Base-by-base conservation (phyloP, 768 basidiomycete genomes). In the Megacollybia marginata region DNA sequence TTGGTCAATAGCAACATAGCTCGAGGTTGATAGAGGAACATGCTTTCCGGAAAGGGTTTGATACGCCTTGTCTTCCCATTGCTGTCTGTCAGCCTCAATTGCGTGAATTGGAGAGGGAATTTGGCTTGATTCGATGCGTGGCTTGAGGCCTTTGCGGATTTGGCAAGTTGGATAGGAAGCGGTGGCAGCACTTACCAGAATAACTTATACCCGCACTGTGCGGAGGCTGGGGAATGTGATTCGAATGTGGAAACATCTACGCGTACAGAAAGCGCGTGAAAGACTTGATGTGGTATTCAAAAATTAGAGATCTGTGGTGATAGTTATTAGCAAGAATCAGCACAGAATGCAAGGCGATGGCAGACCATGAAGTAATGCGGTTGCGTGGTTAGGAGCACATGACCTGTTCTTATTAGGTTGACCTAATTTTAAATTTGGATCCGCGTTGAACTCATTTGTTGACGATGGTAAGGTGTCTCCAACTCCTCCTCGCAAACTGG, bases 1-100 rank as follows among this genome's bases (percentile, higher is more conserved):
- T 76, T 98, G 92, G 69, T 99, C 95, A 50, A 97, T 76, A n/a
- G 89, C 83, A 50, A 84, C 70, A 57, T 80, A 95, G 57, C 95
- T 89, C 0, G 91, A 86, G 6, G 88, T 92, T n/a, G 85, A 83
- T 13, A 92, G 70, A 1, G 95, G 96, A 0, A 82, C 82, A 56
- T 82, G 85, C 19, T 65, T 65, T 18, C 78, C 78, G 0, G 76
- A 74, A 31, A 75, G 65, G 33, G 75, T 77, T 69, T 78, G 72
- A 56, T 82, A 91, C 35, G 77, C 69, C 56, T 87, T 77, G 18
- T 78, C 70, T 58, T 88, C 82, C 83, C 88, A 92, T 71, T 78
- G 69, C 51, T 79, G 76, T 54, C 87, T 82, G 74, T 97, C 94
- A 6, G 73, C 66, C 57, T 91, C 88, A 47, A 88, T 81, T 11